These are phyloP conservation scores for Herpetomonas samuelpessoai DNA, from an alignment of 208 protist species.

Conservation along the genomic window DNA sequence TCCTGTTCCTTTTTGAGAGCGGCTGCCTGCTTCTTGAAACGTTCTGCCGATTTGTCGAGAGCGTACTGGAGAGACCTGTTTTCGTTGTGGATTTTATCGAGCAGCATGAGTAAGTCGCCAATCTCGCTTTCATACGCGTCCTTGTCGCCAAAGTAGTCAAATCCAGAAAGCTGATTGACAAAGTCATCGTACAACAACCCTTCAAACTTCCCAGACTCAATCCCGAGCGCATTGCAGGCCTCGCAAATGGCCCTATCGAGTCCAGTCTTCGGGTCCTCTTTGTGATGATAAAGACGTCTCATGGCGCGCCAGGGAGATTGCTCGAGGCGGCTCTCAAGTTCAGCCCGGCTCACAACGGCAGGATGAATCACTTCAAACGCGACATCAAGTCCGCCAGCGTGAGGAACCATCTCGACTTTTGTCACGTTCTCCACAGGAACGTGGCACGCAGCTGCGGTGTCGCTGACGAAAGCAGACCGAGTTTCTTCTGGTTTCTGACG, in stretches of 20 bases:
- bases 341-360: slow-evolving; percentile 12
- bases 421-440: slow-evolving; percentile 28
- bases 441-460: slow-evolving; percentile 34
- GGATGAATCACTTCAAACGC: slow-evolving; percentile 42
- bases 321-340: slow-evolving; percentile 25
- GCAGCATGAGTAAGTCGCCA: slow-evolving; percentile 52
- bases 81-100: slow-evolving; percentile 55
- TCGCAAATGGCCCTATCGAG: slow-evolving; percentile 44
- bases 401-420: slow-evolving; percentile 22
- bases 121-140: slow-evolving; percentile 63
- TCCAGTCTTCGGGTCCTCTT: slow-evolving; percentile 32
- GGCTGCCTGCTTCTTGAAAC: slow-evolving; percentile 47
- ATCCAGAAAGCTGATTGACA: slow-evolving; percentile 30
- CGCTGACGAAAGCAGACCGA: slow-evolving; percentile 25
- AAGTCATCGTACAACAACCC: slow-evolving; percentile 41
- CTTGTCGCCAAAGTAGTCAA: slow-evolving; percentile 40
- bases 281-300: slow-evolving; percentile 25
- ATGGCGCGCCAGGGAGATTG: slow-evolving; percentile 38
- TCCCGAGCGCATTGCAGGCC: slow-evolving; percentile 36
- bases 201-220: slow-evolving; percentile 30
- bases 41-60: slow-evolving; percentile 52
- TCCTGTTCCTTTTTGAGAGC: slow-evolving; percentile 43
- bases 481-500: slow-evolving; percentile 38
- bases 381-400: slow-evolving; percentile 13
- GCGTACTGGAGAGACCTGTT: slow-evolving; percentile 51